Percentiles rank a stretch among this genome's conserved stretches.
Conservation (phyloP, 2,329 filamentous ascomycete species). For the Clonostachys solani region DNA sequence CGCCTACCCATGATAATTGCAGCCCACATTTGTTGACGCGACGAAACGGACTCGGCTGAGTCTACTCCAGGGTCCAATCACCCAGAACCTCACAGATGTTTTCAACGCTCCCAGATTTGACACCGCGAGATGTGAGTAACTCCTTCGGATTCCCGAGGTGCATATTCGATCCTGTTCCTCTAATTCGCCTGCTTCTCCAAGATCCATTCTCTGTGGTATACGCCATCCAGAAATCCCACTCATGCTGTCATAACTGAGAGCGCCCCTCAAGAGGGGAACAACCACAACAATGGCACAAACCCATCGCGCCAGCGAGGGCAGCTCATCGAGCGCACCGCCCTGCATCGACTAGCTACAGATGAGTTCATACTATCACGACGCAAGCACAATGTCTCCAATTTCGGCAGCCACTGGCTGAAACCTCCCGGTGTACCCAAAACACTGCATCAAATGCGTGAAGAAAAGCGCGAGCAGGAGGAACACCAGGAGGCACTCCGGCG, state of each 20-base stretch:
- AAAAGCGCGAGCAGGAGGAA: constrained; percentile 83
- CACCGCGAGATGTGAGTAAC: constrained; percentile 62
- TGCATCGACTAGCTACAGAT: constrained; percentile 69
- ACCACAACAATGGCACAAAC: constrained; percentile 11
- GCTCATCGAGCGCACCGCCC: constrained; percentile 51
- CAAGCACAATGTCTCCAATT: constrained; percentile 78
- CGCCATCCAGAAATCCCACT: constrained; percentile 52
- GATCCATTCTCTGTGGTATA: constrained; percentile 74
- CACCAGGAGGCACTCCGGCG: constrained; percentile 70
- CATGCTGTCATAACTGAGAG: constrained; percentile 25
- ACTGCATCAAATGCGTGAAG: constrained; percentile 83
- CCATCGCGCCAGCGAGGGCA: constrained; percentile 33
- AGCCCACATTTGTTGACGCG: constrained; percentile 9
- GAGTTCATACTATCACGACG: constrained; percentile 74
- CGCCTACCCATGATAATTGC: neutral
- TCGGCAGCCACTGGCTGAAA: constrained; percentile 85
- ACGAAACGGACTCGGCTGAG: neutral
- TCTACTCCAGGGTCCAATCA: neutral
- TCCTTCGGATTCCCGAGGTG: neutral
- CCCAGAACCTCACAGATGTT: constrained; percentile 40
- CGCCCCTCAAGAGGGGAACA: constrained; percentile 18
- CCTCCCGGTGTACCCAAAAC: constrained; percentile 88
- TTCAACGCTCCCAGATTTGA: constrained; percentile 60
- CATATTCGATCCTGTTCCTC: neutral
- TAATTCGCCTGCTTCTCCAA: constrained; percentile 21